phyloP scores from a whole-genome alignment of 2,329 filamentous ascomycete genomes.

The Nemania sp. region DNA sequence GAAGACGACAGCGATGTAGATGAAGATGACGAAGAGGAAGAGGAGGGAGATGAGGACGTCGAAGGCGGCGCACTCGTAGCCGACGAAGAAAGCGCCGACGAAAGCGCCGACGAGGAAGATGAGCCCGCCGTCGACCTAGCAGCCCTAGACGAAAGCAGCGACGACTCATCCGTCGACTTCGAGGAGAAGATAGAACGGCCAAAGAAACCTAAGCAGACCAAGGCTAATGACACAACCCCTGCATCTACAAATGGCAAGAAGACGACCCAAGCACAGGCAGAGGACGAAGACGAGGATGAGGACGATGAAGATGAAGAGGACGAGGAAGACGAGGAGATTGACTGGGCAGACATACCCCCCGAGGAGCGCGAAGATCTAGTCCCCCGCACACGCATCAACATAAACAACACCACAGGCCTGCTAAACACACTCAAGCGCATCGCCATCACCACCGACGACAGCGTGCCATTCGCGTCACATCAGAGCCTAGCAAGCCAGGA shows the following conservation, averaged over 20 bases:
- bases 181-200: constrained; percentile 75
- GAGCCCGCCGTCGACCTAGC: constrained; percentile 58
- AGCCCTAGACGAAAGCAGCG: constrained; percentile 71
- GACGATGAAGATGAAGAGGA: constrained; percentile 69
- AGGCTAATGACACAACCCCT: constrained; percentile 43
- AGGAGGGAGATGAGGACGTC: constrained; percentile 39
- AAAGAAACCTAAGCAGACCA: constrained; percentile 58
- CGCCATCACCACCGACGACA: constrained; percentile 72
- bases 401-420: constrained; percentile 95
- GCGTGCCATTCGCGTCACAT: constrained; percentile 84
- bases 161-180: constrained; percentile 80
- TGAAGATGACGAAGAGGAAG: constrained; percentile 30
- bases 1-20: constrained; percentile 40
- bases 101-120: constrained; percentile 44
- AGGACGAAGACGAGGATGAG: constrained; percentile 59
- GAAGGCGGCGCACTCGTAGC: constrained; percentile 45
- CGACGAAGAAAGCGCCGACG: constrained; percentile 46
- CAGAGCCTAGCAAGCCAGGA: constrained; percentile 74
- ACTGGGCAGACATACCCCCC: constrained; percentile 81
- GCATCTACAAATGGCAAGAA: constrained; percentile 55
- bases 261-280: constrained; percentile 50
- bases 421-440: constrained; percentile 84
- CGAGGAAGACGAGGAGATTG: constrained; percentile 86
- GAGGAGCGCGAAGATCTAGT: constrained; percentile 71
- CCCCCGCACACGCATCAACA: constrained; percentile 64